Evolutionary conservation across 805 yeast genomes (phyloP).

Genomic region (Yarrowia divulgata): DNA sequence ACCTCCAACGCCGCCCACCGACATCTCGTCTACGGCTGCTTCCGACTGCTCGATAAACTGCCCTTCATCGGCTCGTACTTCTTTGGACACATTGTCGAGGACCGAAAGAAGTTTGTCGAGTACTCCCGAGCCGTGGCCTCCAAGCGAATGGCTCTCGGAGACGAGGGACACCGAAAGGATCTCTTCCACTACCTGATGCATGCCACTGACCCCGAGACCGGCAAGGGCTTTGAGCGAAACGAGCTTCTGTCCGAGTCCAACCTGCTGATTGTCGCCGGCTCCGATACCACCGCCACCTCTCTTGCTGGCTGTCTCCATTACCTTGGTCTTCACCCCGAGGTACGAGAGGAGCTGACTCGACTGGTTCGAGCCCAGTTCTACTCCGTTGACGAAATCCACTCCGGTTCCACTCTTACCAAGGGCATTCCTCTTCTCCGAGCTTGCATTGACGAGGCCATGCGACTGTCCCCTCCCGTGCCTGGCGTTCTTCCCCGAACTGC

Average conservation of each 20-base stretch:
- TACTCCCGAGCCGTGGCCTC: conserved; percentile 42
- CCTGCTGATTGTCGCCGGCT: conserved; percentile 43
- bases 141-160: conserved; percentile 41
- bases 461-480: conserved; percentile 43
- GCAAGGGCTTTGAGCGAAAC: conserved; percentile 41
- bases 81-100: conserved; percentile 41
- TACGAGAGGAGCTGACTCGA: conserved; percentile 37
- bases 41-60: conserved; percentile 40
- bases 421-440: conserved; percentile 41
- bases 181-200: conserved; percentile 42
- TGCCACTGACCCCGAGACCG: conserved; percentile 43
- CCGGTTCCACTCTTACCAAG: conserved; percentile 34
- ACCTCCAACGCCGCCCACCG: conserved; percentile 43
- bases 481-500: conserved; percentile 42
- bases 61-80: conserved; percentile 41
- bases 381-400: conserved; percentile 41
- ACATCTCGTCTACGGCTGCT: conserved; percentile 41
- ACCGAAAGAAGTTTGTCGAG: conserved; percentile 41
- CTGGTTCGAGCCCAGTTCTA: conserved; percentile 32
- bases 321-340: conserved; percentile 40
- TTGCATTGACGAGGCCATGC: conserved; percentile 43
- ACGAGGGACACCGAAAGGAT: conserved; percentile 41
- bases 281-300: conserved; percentile 43
- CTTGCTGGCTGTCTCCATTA: conserved; percentile 41
- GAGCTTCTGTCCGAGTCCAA: conserved; percentile 43